Evolutionary conservation across 2,329 filamentous ascomycete genomes (phyloP), one percentile per base, ranked within the genome.

Genomic region (Clarireedia paspali): DNA sequence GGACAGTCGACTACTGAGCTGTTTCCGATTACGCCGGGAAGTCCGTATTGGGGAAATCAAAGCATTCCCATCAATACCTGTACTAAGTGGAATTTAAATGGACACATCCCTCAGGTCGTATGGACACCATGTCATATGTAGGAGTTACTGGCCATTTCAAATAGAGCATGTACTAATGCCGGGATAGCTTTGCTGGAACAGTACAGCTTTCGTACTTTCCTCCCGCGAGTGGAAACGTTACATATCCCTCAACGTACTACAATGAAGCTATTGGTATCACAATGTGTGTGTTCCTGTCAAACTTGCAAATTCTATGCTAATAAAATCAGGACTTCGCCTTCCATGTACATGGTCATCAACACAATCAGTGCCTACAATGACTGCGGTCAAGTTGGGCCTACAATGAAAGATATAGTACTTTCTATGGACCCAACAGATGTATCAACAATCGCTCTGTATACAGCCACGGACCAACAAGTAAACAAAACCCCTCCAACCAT

Each of bases 291-390:
- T 36, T 47, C 39, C 23, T 15, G 2, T 42, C 9, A 36, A 10
- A 30, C 10, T 10, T 1, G 27, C 5, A 23, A 5, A 5, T 7
- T 47, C 27, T 5, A 44, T 14, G 15, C 36, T 53, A 42, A 45
- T 17, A 1, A 23, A 2, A 12, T 54, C 49, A 72, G 71, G 57
- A 71, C 70, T n/a, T 72, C 68, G 1, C 71, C 71, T 3, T 72
- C 71, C 6, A 68, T 73, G 36, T 73, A 73, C 60, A 65, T 73
- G 60, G 52, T 70, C 20, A 67, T 73, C 55, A 67, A 69, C 17
- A 70, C 70, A n/a, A 66, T 70, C 5, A 62, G 56, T 17, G 71
- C 69, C 30, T 65, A 60, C 60, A 73, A 73, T 60, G 59, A 64
- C 5, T 56, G 63, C 9, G 67, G 66, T 46, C 58, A 61, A 15